Base-by-base conservation (phyloP, 176 grass and related monocot species). In the Coix lacrymajobi region DNA sequence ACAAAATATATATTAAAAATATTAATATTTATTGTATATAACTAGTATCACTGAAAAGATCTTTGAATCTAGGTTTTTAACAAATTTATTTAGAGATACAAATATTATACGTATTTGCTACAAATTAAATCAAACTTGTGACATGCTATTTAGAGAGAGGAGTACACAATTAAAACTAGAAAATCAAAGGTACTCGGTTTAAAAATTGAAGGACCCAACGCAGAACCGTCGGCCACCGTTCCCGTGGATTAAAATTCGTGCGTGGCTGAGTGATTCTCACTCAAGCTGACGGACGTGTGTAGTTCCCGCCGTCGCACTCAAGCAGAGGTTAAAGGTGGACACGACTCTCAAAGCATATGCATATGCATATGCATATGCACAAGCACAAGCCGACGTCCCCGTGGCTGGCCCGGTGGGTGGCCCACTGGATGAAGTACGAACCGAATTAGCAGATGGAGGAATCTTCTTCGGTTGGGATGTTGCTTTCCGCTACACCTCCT, bases 381-480 rank as follows among this genome's bases (percentile, higher is more conserved):
- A 54, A 25, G 49, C 48, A 7, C 44, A 36, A 12, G 0, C 26
- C 69, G 2, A 1, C 4, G 72, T 57, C 48, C 48, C 19, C 48
- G 1, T 34, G 49, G 13, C 78, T 17, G 56, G 26, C n/a, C 9
- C 25, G 41, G 43, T 69, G 64, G 41, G 43, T 69, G 64, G 29
- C 62, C 30, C 30, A 16, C 9, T 5, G 44, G 40, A 48, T 31
- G 43, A 68, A 54, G 44, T 54, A 68, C 44, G 44, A 28, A 34
- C 77, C 77, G 62, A 81, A 62, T 69, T 37, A 24, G 58, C 44
- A 60, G 48, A 57, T 56, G 79, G n/a, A 62, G 51, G 76, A 89
- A 89, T 89, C 81, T 89, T 89, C 77, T 62, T 69, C 69, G 49
- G 87, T 85, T 89, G 76, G 22, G 82, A 68, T 26, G 82, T 89